Base-by-base conservation (phyloP, 805 yeast genomes). In the Metschnikowia lunata region DNA sequence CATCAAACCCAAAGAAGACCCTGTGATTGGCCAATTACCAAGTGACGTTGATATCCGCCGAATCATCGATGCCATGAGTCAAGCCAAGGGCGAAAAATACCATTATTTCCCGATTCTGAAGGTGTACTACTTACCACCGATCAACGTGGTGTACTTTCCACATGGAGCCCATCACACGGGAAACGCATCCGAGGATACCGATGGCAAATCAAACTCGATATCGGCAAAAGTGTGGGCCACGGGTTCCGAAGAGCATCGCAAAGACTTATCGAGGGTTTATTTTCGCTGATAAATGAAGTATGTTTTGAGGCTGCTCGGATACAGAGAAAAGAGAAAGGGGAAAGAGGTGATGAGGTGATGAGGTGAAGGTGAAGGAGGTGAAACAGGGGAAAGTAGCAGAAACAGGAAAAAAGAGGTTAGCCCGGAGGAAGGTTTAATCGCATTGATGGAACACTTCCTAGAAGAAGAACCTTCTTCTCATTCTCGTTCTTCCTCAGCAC, bases 131-230 rank as follows among this genome's bases (percentile, higher is more conserved):
- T 57, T 74, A 42, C 79, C 79, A 7, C 81, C 81, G 2, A 75
- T 76, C 32, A 77, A 76, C 54, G 78, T 71, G 36, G 80, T 76
- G 6, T 76, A 76, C 53, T 71, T 77, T 45, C 81, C 81, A 1
- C 81, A 76, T 53, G 67, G 79, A 6, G 79, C 74, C 7, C 80
- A 78, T 51, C 80, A 51, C 39, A 34, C 48, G 13, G 48, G 42
- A 13, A 10, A 37, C 3, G 45, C 29, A n/a, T n/a, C n/a, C n/a
- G n/a, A n/a, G 12, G 30, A 9, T 10, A 13, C 27, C 5, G 43
- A 33, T 15, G 32, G 15, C 13, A 34, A 32, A 11, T 14, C 29
- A 27, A 34, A 36, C 14, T n/a, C 29, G 11, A 36, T 27, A 12
- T 37, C 42, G 15, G 34, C 23, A 18, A n/a, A 33, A n/a, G 6